Percentiles rank a stretch among this genome's conserved stretches.
phyloP scores from a whole-genome alignment of 495 filamentous ascomycete genomes.

The Xylaria acuta region DNA sequence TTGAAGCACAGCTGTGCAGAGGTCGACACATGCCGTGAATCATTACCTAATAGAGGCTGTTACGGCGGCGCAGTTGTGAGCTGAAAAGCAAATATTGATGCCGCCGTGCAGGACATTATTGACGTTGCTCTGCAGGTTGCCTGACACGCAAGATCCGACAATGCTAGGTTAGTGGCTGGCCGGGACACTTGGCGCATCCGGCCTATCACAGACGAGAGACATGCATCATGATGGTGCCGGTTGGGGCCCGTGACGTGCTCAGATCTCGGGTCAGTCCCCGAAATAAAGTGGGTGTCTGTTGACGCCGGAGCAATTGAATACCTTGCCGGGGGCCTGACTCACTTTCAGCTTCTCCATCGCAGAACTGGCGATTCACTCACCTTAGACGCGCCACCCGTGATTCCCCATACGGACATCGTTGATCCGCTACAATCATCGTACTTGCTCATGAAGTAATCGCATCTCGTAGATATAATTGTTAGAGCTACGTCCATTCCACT shows the following conservation, averaged over 20 bases:
- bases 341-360: neutral
- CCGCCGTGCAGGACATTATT: constrained; percentile 14
- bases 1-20: neutral
- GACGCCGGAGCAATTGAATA: neutral
- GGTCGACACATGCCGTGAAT: neutral
- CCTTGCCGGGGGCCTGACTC: neutral
- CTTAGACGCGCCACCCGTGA: neutral
- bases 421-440: neutral
- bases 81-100: constrained; percentile 15
- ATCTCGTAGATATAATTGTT: neutral
- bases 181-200: too few relatives aligned
- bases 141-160: neutral
- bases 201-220: neutral
- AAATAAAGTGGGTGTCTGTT: neutral
- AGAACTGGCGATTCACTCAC: neutral
- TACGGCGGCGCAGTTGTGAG: constrained; percentile 1
- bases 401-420: neutral
- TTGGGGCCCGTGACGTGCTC: neutral
- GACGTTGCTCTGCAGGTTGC: neutral
- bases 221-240: neutral
- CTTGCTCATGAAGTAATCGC: neutral
- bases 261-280: neutral
- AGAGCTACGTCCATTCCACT: constrained; percentile 28
- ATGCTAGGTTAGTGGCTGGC: neutral
- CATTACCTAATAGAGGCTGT: constrained; percentile 3